Percentiles rank a stretch among this genome's conserved stretches.
Conservation (phyloP, 257 asterid species). For the Prunella vulgaris region DNA sequence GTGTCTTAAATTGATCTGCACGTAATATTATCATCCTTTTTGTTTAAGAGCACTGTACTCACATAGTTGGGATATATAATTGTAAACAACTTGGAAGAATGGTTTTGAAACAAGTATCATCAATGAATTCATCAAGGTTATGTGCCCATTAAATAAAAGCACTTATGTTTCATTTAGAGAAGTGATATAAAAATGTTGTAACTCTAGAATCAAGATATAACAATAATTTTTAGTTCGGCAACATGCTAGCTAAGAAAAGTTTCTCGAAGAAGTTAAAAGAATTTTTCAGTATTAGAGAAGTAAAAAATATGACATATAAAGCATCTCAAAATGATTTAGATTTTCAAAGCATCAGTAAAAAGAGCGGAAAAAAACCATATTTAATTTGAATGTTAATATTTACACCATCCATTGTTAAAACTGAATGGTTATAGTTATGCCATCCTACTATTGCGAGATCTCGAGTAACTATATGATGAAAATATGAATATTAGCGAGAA, state of each 20-base stretch:
- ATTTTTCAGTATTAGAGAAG: neutral
- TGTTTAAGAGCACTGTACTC: too few relatives aligned
- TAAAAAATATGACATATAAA: neutral
- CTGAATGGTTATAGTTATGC: too few relatives aligned
- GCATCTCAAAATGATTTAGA: neutral
- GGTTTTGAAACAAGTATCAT: neutral
- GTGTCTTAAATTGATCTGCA: neutral
- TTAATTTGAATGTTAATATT: too few relatives aligned
- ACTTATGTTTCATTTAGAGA: neutral
- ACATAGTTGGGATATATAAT: too few relatives aligned
- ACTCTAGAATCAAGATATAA: neutral
- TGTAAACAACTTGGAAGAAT: neutral
- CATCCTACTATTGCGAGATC: too few relatives aligned
- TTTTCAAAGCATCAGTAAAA: neutral
- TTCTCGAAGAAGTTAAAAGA: neutral
- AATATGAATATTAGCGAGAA: too few relatives aligned
- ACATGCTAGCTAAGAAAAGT: too few relatives aligned
- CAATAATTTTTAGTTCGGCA: neutral
- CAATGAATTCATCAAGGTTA: neutral
- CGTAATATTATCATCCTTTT: neutral
- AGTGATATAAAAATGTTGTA: neutral
- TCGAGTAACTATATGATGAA: too few relatives aligned
- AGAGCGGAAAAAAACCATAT: neutral
- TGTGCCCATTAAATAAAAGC: neutral
- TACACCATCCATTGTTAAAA: too few relatives aligned